phyloP scores from a whole-genome alignment of 495 filamentous ascomycete species.

The Thozetella sp. region DNA sequence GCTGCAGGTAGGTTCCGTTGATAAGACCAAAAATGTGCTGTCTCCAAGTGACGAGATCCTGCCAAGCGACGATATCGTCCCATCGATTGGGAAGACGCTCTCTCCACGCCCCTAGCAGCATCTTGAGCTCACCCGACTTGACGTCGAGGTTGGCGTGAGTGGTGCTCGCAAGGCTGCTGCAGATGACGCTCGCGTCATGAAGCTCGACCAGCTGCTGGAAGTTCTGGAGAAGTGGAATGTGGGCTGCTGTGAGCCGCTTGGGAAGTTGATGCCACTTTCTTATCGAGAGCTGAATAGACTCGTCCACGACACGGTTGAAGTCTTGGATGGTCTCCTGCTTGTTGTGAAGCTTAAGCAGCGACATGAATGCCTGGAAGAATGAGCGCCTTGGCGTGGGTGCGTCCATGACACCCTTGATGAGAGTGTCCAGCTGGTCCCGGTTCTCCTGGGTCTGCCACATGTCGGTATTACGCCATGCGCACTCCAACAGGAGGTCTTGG shows the following conservation, averaged over 20 bases:
- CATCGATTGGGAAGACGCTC: slow-evolving; percentile 96
- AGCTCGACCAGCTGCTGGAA: slow-evolving; percentile 99
- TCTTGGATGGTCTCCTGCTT: slow-evolving; percentile 81
- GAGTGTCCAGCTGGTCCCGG: slow-evolving; percentile 82
- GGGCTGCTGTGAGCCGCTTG: slow-evolving; percentile 88
- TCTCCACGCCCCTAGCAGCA: slow-evolving; percentile 92
- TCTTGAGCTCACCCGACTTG: slow-evolving; percentile 94
- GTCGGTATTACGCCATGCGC: slow-evolving; percentile 91
- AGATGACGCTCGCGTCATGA: slow-evolving; percentile 96
- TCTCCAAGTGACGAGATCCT: slow-evolving; percentile 97
- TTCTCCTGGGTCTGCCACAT: slow-evolving; percentile 86
- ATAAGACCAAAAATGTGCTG: slow-evolving; percentile 99
- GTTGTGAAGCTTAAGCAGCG: slow-evolving; percentile 86
- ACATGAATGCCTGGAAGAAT: slow-evolving; percentile 99
- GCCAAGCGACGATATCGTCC: slow-evolving; percentile 99
- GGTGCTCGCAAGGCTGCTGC: slow-evolving; percentile 81
- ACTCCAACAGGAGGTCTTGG: slow-evolving; percentile 94
- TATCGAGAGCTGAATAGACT: slow-evolving; percentile 94
- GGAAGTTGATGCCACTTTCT: slow-evolving; percentile 98
- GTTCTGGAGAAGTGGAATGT: slow-evolving; percentile 92
- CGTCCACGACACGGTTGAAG: slow-evolving; percentile 88
- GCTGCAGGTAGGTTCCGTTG: slow-evolving; percentile 86
- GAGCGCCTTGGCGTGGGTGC: slow-evolving; percentile 89
- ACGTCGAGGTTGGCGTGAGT: slow-evolving; percentile 84
- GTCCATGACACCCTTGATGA: slow-evolving; percentile 96